Evolutionary conservation across 495 filamentous ascomycete species (phyloP), one percentile per base, ranked within the genome.

Genomic region (Rhizodiscina lignyota): DNA sequence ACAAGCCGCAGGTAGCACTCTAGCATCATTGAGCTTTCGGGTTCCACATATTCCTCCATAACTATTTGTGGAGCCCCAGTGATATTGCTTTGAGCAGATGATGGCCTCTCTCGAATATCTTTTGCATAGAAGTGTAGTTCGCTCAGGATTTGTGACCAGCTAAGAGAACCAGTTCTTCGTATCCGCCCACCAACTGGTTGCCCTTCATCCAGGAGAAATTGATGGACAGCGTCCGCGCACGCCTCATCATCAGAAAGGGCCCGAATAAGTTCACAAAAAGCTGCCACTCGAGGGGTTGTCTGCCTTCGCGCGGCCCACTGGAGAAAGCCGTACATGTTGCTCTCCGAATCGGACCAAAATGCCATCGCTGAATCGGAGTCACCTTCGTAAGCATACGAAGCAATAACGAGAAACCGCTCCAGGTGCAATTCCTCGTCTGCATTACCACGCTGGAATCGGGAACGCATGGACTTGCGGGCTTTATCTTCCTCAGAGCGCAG

Each of bases 221-320:
- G 66, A 52, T 99, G 86, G 1, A 84, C 83, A 16, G 77, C 62
- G 24, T 72, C 70, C 8, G 85, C 86, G 44, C 78, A 82, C 34
- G 79, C 70, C 35, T 81, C 72, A 22, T 81, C 81, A 23, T 74
- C 67, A 0, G 91, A 81, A 33, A 99, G 69, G 1, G 84, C 72
- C 46, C 81, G 76, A 6, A 99, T 64, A 74, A 96, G 79, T 53
- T 94, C 92, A 53, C 86, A 94, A 46, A 94, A 96, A 12, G 86
- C 85, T 47, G 83, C 85, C 35, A 84, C 84, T 21, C 91, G 72
- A 13, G 89, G 89, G 4, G 91, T 92, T 5, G 89, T 89, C 43
- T 87, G 83, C 43, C 86, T 68, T 41, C 76, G 75, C 2, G 91
- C 92, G 18, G 87, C 83, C 91, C 91, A 99, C 37, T 85, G 77